These are phyloP conservation scores for Cercospora sojina DNA, from an alignment of 2,329 filamentous ascomycete species.

Conservation along the genomic window DNA sequence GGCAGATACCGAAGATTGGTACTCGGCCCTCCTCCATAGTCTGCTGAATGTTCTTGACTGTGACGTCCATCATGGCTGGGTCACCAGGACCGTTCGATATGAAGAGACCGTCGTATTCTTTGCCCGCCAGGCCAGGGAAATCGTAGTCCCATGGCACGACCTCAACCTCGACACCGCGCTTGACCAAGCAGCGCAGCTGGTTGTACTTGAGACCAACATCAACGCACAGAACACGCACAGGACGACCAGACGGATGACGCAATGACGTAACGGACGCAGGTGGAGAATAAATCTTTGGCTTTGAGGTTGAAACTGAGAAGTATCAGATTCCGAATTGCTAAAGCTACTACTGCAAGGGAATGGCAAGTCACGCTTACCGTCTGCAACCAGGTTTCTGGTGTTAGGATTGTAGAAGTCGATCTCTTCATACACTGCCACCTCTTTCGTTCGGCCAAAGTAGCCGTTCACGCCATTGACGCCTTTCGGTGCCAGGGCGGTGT, in stretches of 20 bases:
- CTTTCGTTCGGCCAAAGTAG: slow-evolving; percentile 35
- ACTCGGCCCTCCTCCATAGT: slow-evolving; percentile 76
- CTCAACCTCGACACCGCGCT: slow-evolving; percentile 86
- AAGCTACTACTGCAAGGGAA: slow-evolving; percentile 29
- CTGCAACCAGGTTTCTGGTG: slow-evolving; percentile 83
- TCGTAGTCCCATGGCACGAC: slow-evolving; percentile 97
- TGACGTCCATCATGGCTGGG: slow-evolving; percentile 77
- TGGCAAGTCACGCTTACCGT: slow-evolving; percentile 65
- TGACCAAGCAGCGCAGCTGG: slow-evolving; percentile 89
- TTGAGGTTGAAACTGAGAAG: slow-evolving; percentile 76
- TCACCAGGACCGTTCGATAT: slow-evolving; percentile 97
- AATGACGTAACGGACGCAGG: slow-evolving; percentile 64
- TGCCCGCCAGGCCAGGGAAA: slow-evolving; percentile 71
- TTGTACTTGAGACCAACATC: slow-evolving; percentile 99
- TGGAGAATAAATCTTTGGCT: slow-evolving; percentile 82
- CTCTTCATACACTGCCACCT: slow-evolving; percentile 62
- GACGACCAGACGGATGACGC: slow-evolving; percentile 83
- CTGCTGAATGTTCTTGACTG: slow-evolving; percentile 73
- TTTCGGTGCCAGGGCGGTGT: slow-evolving; percentile 25
- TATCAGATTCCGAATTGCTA: slow-evolving; percentile 32
- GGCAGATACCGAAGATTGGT: slow-evolving; percentile 92
- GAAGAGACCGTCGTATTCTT: slow-evolving; percentile 94
- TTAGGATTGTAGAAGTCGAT: slow-evolving; percentile 93
- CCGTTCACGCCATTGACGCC: slow-evolving; percentile 37
- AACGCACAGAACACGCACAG: slow-evolving; percentile 83